phyloP scores from a whole-genome alignment of 2,329 filamentous ascomycete species.

The Hymenoscyphus infarciens region DNA sequence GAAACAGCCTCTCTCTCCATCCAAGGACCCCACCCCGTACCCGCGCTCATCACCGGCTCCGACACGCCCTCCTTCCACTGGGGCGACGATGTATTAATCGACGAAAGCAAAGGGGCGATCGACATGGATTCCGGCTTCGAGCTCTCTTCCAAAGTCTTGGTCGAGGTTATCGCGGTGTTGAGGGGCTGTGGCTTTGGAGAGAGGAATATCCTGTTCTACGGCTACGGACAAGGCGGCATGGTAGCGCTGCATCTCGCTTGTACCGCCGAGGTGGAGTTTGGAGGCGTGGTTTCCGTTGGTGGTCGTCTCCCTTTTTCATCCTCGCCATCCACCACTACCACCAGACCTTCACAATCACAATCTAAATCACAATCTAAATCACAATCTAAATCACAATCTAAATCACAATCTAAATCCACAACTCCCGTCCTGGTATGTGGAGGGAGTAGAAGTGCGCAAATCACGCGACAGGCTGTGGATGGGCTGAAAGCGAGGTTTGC shows the following conservation, averaged over 20 bases:
- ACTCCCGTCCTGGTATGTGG: conserved; percentile 63
- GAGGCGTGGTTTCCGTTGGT: conserved; percentile 62
- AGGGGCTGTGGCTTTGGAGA: no score
- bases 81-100: conserved; percentile 57
- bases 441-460: conserved; percentile 48
- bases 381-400: conserved; percentile 49
- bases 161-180: no score
- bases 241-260: conserved; percentile 42
- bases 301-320: conserved; percentile 55
- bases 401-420: conserved; percentile 46
- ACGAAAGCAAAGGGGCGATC: conserved; percentile 47
- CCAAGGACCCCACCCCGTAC: conserved; percentile 57
- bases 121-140: conserved; percentile 53
- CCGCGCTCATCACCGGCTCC: conserved; percentile 43
- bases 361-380: conserved; percentile 52
- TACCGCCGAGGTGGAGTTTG: conserved; percentile 40
- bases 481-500: conserved; percentile 63
- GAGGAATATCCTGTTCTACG: conserved; percentile 52
- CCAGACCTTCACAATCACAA: no score
- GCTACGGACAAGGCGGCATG: conserved; percentile 57
- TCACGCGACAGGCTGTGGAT: conserved; percentile 62
- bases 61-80: conserved; percentile 48
- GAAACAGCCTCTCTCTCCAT: conserved; percentile 62
- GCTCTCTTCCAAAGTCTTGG: no score
- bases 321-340: conserved; percentile 36